Conservation (phyloP, 345 rosid species). For the Boechera divaricarpa region DNA sequence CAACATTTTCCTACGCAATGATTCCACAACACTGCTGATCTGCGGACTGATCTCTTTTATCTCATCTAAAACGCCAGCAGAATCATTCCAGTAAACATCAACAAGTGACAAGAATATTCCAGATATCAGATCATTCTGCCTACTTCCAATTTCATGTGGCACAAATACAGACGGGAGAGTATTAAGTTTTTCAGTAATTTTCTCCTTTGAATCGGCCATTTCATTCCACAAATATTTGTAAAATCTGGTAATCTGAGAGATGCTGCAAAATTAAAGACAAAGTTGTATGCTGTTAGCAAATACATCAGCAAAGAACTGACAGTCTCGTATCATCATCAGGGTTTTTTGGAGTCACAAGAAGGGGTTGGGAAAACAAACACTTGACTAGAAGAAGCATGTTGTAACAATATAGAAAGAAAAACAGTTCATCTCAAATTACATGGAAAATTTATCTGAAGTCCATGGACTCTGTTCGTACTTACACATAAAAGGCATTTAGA, state of each 20-base stretch:
- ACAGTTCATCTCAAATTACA: slow-evolving; percentile 13
- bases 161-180: slow-evolving; percentile 68
- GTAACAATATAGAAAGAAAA: slow-evolving; percentile 8
- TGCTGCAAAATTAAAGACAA: slow-evolving; percentile 57
- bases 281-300: slow-evolving; percentile 26
- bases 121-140: slow-evolving; percentile 56
- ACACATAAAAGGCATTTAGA: slow-evolving; percentile 14
- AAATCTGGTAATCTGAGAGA: slow-evolving; percentile 74
- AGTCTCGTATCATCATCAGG: slow-evolving; percentile 9
- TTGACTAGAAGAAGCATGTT: slow-evolving; percentile 23
- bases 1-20: slow-evolving; percentile 59
- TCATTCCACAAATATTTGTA: slow-evolving; percentile 80
- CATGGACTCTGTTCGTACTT: background rate
- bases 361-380: slow-evolving; percentile 13
- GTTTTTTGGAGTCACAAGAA: background rate
- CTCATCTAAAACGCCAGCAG: slow-evolving; percentile 66
- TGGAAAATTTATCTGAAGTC: slow-evolving; percentile 16
- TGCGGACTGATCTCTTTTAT: slow-evolving; percentile 54
- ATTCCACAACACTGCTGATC: slow-evolving; percentile 44
- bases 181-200: slow-evolving; percentile 58
- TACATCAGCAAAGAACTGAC: slow-evolving; percentile 11
- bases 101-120: slow-evolving; percentile 69
- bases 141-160: slow-evolving; percentile 55
- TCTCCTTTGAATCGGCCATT: slow-evolving; percentile 57
- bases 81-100: slow-evolving; percentile 85